Base-by-base conservation (phyloP, 805 yeast species). In the Spathaspora passalidarum region DNA sequence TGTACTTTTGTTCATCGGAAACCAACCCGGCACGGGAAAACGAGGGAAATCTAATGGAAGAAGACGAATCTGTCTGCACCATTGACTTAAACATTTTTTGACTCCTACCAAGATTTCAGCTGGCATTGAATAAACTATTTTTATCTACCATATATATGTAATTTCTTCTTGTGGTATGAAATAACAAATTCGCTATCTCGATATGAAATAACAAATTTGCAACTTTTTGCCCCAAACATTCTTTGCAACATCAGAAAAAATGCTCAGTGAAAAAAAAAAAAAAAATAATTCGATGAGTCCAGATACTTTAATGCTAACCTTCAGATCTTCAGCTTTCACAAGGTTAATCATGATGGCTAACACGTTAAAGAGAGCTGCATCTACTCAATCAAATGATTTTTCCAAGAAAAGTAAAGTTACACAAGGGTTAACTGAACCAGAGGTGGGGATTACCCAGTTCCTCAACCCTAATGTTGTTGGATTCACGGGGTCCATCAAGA, bases 381-480 rank as follows among this genome's bases (percentile, higher is more conserved):
- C 38, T 10, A 20, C 9, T 18, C 14, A 11, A 10, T 25, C 8
- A 11, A 17, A 29, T 7, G 34, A 29, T 5, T 5, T 8, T 29
- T 29, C 34, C 17, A 29, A 29, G 16, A 29, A n/a, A 29, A n/a
- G 4, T 8, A 29, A 29, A 29, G 14, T 29, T 3, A 2, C 29
- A 5, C 29, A 14, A 29, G 34, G 34, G 4, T 13, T 29, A 29
- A 13, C 34, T 6, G 34, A 39, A 14, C 21, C n/a, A 11, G 49
- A 90, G 61, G 99, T 94, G 8, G 99, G 99, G 5, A 92, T 94
- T 52, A 82, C 88, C 1, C 79, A 80, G 43, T 91, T 70, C 56
- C 66, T 89, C 29, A 79, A 81, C 40, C 61, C 72, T 2, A 56
- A 72, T 20, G 48, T 47, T 20, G 47, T 59, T 32, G 96, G 97